A percentile compares a stretch with the other conserved stretches of the same genome.
Evolutionary conservation across 1,284 basidiomycete genomes (phyloP).

Genomic region (Moniliella sp.): DNA sequence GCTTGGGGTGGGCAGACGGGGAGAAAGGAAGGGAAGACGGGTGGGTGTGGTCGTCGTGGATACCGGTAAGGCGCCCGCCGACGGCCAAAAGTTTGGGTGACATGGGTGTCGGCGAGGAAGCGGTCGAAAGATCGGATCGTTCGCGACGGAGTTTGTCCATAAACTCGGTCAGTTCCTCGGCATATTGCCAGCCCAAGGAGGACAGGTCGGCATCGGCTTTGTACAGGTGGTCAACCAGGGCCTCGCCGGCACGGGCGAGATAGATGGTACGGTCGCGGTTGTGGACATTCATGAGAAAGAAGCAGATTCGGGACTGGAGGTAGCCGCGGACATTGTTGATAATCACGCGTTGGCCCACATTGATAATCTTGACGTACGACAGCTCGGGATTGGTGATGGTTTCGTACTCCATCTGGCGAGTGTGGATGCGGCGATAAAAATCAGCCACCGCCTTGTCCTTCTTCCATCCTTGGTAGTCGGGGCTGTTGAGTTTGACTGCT

Average conservation of each 20-base stretch:
- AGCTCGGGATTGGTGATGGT: slow-evolving; percentile 50
- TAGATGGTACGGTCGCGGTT: slow-evolving; percentile 61
- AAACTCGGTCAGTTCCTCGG: slow-evolving; percentile 41
- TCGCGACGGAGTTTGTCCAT: slow-evolving; percentile 19
- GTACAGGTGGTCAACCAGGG: slow-evolving; percentile 85
- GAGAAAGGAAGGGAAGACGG: too few relatives aligned
- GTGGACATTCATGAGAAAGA: slow-evolving; percentile 96
- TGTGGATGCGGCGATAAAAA: slow-evolving; percentile 68
- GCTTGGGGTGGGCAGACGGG: too few relatives aligned
- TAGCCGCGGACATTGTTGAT: slow-evolving; percentile 62
- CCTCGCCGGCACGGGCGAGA: slow-evolving; percentile 29
- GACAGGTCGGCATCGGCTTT: slow-evolving; percentile 94
- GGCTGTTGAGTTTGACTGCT: slow-evolving; percentile 89
- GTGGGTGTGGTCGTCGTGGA: too few relatives aligned
- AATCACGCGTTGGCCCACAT: slow-evolving; percentile 45
- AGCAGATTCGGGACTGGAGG: slow-evolving; percentile 66
- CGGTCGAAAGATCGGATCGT: too few relatives aligned
- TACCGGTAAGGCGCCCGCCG: too few relatives aligned
- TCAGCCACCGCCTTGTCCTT: slow-evolving; percentile 72
- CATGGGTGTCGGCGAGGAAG: too few relatives aligned
- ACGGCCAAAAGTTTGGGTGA: too few relatives aligned
- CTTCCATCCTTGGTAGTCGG: slow-evolving; percentile 81
- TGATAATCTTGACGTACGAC: slow-evolving; percentile 86
- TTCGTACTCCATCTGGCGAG: slow-evolving; percentile 71
- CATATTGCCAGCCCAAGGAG: slow-evolving; percentile 80